Base-by-base conservation (phyloP, 768 basidiomycete genomes). In the Multifurca ochricompacta region DNA sequence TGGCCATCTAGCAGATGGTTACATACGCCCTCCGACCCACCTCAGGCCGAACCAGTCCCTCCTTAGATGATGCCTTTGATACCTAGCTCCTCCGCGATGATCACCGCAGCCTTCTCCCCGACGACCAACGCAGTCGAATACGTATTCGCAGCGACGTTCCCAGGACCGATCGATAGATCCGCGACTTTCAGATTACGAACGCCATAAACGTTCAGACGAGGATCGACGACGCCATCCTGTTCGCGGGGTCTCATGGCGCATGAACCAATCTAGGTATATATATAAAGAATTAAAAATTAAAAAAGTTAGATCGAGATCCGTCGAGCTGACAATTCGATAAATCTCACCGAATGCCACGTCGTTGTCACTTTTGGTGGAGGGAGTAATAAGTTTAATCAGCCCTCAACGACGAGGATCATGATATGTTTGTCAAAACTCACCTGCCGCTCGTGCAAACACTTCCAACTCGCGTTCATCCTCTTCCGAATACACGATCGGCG, bases 221-320 rank as follows among this genome's bases (percentile, higher is more conserved):
- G 48, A 61, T 85, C 80, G 5, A 86, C 79, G 2, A 85, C 83
- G 16, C 82, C 82, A 7, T 73, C 77, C 40, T 73, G 51, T 13
- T 77, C 71, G 19, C 75, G 72, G 2, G 79, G 74, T 62, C 82
- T 82, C 82, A 85, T 84, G 0, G 81, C 76, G 55, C 81, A 83
- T 0, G 82, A 83, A 35, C 82, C 82, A 16, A 81, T 69, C 80
- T 51, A 40, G 27, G 21, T n/a, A 25, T 25, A 14, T 10, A 10
- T 9, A 18, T n/a, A 18, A 3, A 10, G 13, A 14, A 25, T 3
- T 4, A 1, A 0, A 44, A 11, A 30, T 8, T 16, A 4, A n/a
- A 9, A n/a, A 25, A 27, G 39, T 3, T 2, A 7, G 9, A 4
- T 23, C 28, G 23, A 50, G 14, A n/a, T 50, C 1, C 16, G 23